These are phyloP conservation scores for Trebouxia sp. DNA, from an alignment of 139 green algal genomes.

Conservation along the genomic window DNA sequence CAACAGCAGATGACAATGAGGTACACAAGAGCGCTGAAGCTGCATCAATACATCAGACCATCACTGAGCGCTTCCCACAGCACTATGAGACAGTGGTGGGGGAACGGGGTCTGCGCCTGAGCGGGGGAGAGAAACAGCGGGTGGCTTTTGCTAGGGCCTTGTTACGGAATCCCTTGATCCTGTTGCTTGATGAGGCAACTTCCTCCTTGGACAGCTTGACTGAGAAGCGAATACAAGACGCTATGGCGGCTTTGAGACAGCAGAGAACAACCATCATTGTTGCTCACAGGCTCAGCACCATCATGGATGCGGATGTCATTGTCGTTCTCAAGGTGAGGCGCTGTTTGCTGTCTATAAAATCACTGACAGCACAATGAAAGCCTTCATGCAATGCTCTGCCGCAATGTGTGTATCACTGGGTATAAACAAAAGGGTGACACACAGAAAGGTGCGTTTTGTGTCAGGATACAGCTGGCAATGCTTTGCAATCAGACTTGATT, in stretches of 20 bases:
- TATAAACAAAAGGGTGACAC: too few species aligned
- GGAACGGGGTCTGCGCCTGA: constrained; percentile 76
- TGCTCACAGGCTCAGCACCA: constrained; percentile 86
- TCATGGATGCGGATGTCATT: constrained; percentile 85
- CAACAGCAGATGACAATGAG: constrained; percentile 58
- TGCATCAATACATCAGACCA: constrained; percentile 73
- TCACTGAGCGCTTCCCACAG: constrained; percentile 59
- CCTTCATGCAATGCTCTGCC: too few species aligned
- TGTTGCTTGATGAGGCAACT: constrained; percentile 65
- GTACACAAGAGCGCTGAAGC: constrained; percentile 63
- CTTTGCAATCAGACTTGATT: too few species aligned
- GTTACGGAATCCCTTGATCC: constrained; percentile 54
- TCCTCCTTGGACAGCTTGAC: constrained; percentile 63
- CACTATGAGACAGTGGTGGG: constrained; percentile 85
- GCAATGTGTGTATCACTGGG: too few species aligned
- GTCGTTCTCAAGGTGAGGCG: constrained; percentile 58
- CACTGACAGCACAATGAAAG: too few species aligned
- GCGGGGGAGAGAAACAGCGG: constrained; percentile 74
- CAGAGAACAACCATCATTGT: constrained; percentile 79
- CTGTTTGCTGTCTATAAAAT: too few species aligned
- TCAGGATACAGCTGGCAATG: too few species aligned
- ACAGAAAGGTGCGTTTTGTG: too few species aligned
- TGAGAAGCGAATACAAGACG: constrained; percentile 59
- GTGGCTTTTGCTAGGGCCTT: constrained; percentile 68
- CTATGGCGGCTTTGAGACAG: constrained; percentile 4